Evolutionary conservation across 345 rosid species (phyloP).

Genomic region (Aquilaria sinensis): DNA sequence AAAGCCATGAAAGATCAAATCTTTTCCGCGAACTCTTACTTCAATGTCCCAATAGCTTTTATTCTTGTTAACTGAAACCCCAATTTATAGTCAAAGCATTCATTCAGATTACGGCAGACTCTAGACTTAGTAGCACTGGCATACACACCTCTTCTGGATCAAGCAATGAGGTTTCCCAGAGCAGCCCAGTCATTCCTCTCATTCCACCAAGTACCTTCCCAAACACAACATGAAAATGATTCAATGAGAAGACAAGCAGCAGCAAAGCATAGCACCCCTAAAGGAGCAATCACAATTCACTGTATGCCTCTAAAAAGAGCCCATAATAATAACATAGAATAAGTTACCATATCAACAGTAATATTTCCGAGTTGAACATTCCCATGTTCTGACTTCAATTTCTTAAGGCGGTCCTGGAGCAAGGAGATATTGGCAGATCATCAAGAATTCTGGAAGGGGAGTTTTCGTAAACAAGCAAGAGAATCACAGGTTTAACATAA

Average conservation of each 20-base stretch:
- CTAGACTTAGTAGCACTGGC: neutral
- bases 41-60: neutral
- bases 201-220: conserved; percentile 90
- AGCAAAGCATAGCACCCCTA: too few species aligned
- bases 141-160: conserved; percentile 85
- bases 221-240: conserved; percentile 8
- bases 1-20: too few species aligned
- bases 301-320: neutral
- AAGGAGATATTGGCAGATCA: conserved; percentile 1
- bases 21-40: too few species aligned
- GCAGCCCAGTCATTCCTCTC: conserved; percentile 98
- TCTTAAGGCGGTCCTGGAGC: conserved; percentile 85
- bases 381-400: conserved; percentile 76
- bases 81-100: too few species aligned
- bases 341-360: conserved; percentile 82
- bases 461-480: neutral
- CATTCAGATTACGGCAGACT: neutral
- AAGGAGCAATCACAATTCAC: too few species aligned
- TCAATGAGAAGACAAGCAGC: conserved; percentile 4
- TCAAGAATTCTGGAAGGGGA: neutral
- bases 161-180: conserved; percentile 97
- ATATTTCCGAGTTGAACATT: conserved; percentile 89
- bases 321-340: conserved; percentile 4
- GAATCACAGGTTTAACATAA: neutral
- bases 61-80: neutral